Evolutionary conservation across 2,329 filamentous ascomycete species (phyloP), one percentile per base, ranked within the genome.

Genomic region (Ophiostoma quercus): DNA sequence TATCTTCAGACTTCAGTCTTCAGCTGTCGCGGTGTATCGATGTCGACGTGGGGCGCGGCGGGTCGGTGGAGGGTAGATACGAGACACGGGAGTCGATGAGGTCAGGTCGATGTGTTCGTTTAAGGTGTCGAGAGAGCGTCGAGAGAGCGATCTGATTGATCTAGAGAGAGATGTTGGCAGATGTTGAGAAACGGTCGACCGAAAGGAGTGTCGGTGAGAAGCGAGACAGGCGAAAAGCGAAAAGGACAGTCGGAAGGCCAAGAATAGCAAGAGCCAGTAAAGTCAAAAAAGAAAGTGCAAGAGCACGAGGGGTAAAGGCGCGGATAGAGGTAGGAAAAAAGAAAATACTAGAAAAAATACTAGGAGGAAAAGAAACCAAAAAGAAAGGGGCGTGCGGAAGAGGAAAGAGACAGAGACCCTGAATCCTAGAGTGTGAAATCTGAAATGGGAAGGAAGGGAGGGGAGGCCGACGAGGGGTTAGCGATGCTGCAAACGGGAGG

Each of bases 11-110:
- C 22, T 34, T 25, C 62, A 41, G 8, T 63, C 32, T 34, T 34
- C 34, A 34, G 60, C 2, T 22, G 32, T 19, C 19, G 34, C 32
- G 60, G 34, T n/a, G 19, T 12, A 3, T 41, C 19, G 62, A 39
- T 65, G 34, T n/a, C 62, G 8, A 41, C 62, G 62, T 65, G 62
- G 62, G 62, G 37, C 34, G 34, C 22, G 62, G 62, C 62, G 62
- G 62, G 62, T 65, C 62, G 34, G 62, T 65, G 62, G 62, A 65
- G 34, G 34, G n/a, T 34, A 25, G 16, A 37, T 63, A 22, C 16
- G 47, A 51, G 47, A 41, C 39, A 41, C 47, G 47, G n/a, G 47
- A 41, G 19, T 37, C 3, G 32, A 63, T 34, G 14, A 16, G 16
- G 37, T 63, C 3, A 29, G 14, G 32, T 22, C 14, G 29, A 32